These are phyloP conservation scores for Flueggea neowawraea DNA, from an alignment of 441 rosid species.

Conservation along the genomic window DNA sequence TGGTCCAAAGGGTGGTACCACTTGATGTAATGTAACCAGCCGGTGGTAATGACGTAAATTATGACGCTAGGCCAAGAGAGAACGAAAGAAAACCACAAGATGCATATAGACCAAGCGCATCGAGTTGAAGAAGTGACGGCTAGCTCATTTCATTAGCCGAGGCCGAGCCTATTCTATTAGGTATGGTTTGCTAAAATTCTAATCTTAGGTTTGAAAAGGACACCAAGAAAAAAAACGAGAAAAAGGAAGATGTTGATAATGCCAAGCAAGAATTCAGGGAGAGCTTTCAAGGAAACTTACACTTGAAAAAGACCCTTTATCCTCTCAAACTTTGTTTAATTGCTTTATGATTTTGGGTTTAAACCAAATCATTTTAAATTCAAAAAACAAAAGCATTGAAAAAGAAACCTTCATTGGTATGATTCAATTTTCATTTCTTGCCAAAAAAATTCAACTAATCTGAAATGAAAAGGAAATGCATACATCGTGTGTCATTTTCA, in stretches of 20 bases:
- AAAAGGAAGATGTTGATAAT: conserved; percentile 17
- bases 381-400: conserved; percentile 6
- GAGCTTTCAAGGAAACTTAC: conserved; percentile 20
- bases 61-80: too few species aligned
- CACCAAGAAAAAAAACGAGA: not conserved
- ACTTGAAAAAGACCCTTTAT: conserved; percentile 4
- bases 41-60: too few species aligned
- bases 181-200: not conserved
- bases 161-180: not conserved
- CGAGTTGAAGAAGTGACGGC: too few species aligned
- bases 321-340: not conserved
- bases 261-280: conserved; percentile 13
- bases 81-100: too few species aligned
- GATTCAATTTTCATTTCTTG: not conserved
- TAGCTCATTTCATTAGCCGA: conserved; percentile 1
- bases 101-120: too few species aligned
- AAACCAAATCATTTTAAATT: not conserved
- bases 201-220: not conserved
- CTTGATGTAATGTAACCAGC: too few species aligned
- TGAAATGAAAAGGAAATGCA: too few species aligned
- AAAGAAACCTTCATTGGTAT: not conserved
- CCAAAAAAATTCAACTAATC: too few species aligned
- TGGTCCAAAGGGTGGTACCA: too few species aligned
- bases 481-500: too few species aligned
- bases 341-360: not conserved